These are phyloP conservation scores for Globisporangium mamillatum DNA, from an alignment of 352 stramenopile species.

Conservation along the genomic window DNA sequence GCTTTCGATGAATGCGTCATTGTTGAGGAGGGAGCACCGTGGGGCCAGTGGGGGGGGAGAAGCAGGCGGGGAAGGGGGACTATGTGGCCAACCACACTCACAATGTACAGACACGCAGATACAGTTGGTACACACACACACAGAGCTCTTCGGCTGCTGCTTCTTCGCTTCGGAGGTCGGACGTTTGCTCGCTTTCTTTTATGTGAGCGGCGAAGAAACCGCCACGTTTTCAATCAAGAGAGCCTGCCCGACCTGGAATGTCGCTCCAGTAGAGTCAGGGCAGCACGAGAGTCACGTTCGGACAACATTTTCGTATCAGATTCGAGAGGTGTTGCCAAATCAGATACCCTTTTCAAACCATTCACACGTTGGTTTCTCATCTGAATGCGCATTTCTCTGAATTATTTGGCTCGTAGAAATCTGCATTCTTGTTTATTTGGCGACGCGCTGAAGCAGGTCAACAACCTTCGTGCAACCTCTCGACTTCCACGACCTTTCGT, in stretches of 20 bases:
- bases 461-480: neutral
- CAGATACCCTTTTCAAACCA: no score
- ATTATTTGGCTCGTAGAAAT: no score
- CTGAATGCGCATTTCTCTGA: no score
- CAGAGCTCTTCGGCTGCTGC: neutral
- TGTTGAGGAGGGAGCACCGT: no score
- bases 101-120: neutral
- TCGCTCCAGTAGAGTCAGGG: slow-evolving; percentile 1
- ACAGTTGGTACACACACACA: neutral
- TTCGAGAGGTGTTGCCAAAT: neutral
- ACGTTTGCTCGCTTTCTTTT: neutral
- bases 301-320: slow-evolving; percentile 3
- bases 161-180: neutral
- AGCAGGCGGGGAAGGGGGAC: neutral
- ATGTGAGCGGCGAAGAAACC: neutral
- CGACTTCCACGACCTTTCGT: neutral
- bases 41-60: no score
- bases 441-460: no score
- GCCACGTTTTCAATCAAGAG: slow-evolving; percentile 5
- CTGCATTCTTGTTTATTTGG: no score
- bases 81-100: neutral
- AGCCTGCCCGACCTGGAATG: neutral
- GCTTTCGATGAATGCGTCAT: no score
- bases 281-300: neutral
- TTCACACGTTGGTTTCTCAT: no score